Conservation (phyloP, 352 stramenopile species). For the Saprolegnia parasitica region DNA sequence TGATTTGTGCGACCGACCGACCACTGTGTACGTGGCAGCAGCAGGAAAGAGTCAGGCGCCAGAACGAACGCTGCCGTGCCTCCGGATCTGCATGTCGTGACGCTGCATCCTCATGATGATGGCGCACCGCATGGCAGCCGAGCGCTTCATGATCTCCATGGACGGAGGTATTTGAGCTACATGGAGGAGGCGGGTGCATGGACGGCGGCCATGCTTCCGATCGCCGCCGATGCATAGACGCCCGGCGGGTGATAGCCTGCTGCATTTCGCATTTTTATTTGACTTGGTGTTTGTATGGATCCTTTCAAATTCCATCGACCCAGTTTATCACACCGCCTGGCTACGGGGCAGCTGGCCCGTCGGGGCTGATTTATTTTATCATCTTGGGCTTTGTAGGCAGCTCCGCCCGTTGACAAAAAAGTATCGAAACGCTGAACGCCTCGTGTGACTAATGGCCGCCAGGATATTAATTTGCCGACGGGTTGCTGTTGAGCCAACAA, state of each 20-base stretch:
- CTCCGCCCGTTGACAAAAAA: background rate
- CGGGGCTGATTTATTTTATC: background rate
- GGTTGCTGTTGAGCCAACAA: background rate
- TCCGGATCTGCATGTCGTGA: too few species aligned
- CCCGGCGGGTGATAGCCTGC: background rate
- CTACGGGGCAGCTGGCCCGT: background rate
- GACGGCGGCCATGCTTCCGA: background rate
- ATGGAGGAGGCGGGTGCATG: background rate
- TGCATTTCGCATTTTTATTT: background rate
- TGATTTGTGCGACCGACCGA: background rate
- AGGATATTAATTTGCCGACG: background rate
- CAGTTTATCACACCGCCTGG: background rate
- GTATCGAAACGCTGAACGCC: background rate
- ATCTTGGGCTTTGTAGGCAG: background rate
- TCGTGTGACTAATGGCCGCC: background rate
- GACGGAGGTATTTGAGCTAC: background rate
- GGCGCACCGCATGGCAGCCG: too few species aligned
- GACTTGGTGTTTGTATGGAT: background rate
- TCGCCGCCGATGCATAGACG: background rate
- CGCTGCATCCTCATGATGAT: too few species aligned
- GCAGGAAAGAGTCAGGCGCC: too few species aligned
- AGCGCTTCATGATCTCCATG: too few species aligned
- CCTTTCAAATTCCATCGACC: background rate
- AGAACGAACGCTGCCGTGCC: too few species aligned
- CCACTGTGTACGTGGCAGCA: too few species aligned